Evolutionary conservation across 495 filamentous ascomycete genomes (phyloP), one percentile per base, ranked within the genome.

Genomic region (Gamarada debralockiae): DNA sequence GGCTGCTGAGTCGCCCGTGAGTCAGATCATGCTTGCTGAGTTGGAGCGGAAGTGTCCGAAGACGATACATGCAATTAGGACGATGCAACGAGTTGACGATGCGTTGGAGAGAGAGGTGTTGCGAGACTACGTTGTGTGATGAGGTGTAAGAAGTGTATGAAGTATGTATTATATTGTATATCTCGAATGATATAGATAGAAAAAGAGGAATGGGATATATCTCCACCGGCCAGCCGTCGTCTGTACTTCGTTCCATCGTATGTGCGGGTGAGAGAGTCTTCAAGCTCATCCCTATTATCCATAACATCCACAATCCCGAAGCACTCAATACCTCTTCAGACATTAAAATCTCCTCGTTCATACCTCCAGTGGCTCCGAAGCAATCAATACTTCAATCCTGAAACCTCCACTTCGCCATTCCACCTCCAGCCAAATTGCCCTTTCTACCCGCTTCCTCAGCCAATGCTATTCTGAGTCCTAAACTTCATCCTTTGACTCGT

Each of bases 1-100:
- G 12, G 60, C 56, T 64, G 69, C 52, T 60, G 74, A 48, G 22
- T 50, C 24, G 47, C 66, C 17, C 67, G 69, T 34, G 53, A 50
- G 7, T 48, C 48, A 34, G 58, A 61, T 34, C 20, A 10, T 56
- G 15, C 40, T 77, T 15, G 60, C 70, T 39, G 58, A 64, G 6
- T 57, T 77, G 48, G 47, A 70, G 42, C 33, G 48, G 2, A 59
- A 59, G 18, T 78, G 78, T 10, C 78, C 81, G 8, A 69, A 61
- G 57, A 82, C 79, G 1, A 45, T 85, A 9, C 61, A 70, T 14
- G 75, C 72, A 1, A 64, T 86, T 40, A 67, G 64, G 43, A 69
- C 70, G 25, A 81, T 86, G 77, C 82, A 80, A 27, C 65, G 53
- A 44, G 51, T 61, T 41, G 63, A 69, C 42, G 70, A 75, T 60